Evolutionary conservation across 768 basidiomycete species (phyloP).

Genomic region (Panus rudis): DNA sequence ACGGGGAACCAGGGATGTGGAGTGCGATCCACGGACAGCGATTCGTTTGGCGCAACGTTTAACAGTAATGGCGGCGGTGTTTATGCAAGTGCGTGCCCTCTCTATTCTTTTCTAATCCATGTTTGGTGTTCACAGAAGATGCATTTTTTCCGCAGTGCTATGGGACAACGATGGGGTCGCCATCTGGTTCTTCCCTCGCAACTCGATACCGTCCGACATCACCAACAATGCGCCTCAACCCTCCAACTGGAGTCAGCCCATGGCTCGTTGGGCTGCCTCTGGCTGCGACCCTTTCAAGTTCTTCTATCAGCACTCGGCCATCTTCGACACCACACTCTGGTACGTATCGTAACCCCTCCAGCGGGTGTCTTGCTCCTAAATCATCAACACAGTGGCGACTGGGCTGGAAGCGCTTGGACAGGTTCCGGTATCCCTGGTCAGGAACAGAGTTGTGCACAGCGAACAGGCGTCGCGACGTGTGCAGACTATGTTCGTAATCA

Average conservation of each 20-base stretch:
- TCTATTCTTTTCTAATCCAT: constrained; percentile 1
- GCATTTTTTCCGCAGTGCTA: constrained; percentile 41
- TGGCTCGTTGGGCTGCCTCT: constrained; percentile 73
- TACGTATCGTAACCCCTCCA: constrained; percentile 28
- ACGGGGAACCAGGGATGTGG: constrained; percentile 82
- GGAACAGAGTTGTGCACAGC: constrained; percentile 74
- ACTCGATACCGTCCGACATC: constrained; percentile 72
- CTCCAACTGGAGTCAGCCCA: constrained; percentile 65
- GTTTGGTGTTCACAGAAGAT: constrained; percentile 12
- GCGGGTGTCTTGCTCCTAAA: constrained; percentile 4
- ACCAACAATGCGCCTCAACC: constrained; percentile 67
- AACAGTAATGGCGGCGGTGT: constrained; percentile 83
- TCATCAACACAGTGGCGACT: constrained; percentile 61
- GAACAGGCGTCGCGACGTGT: constrained; percentile 79
- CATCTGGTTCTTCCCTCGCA: constrained; percentile 77
- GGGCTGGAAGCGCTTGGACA: constrained; percentile 81
- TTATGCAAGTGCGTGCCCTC: constrained; percentile 67
- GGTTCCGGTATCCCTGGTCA: constrained; percentile 73
- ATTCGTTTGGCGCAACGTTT: constrained; percentile 80
- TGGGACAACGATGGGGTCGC: constrained; percentile 75
- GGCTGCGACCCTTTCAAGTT: constrained; percentile 71
- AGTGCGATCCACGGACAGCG: constrained; percentile 47
- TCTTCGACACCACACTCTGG: constrained; percentile 87
- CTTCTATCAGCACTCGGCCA: constrained; percentile 70
- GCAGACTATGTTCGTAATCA: constrained; percentile 66